Percentiles rank a stretch among this genome's conserved stretches.
Conservation (phyloP, 805 yeast species). For the Zygoascus bituminiphila region DNA sequence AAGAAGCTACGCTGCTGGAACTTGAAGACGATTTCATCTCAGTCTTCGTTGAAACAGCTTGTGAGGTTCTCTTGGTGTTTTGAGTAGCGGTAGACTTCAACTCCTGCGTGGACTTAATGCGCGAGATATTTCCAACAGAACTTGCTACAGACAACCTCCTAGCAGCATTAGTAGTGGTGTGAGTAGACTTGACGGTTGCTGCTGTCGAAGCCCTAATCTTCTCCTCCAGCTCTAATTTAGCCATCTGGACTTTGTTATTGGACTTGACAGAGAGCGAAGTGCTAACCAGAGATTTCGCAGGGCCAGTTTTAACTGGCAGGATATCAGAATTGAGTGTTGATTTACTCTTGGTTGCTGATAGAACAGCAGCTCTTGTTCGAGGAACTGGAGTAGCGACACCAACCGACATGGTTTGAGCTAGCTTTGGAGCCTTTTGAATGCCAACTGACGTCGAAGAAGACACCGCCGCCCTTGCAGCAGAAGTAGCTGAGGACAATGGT, state of each 20-base stretch:
- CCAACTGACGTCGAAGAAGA: not conserved
- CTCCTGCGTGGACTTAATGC: not conserved
- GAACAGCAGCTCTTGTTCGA: not conserved
- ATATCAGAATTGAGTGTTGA: not conserved
- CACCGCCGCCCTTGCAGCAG: not conserved
- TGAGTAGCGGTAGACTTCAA: not conserved
- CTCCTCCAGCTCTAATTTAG: not conserved
- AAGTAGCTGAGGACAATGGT: not conserved
- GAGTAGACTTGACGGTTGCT: not conserved
- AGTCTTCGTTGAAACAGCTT: conserved; percentile 5
- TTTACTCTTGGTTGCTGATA: not conserved
- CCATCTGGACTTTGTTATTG: not conserved
- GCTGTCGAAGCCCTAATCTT: not conserved
- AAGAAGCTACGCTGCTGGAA: not conserved
- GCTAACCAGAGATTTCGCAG: not conserved
- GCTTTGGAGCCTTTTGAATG: not conserved
- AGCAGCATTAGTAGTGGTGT: not conserved
- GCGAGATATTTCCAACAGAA: not conserved
- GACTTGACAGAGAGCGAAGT: conserved; percentile 4
- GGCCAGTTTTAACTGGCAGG: not conserved
- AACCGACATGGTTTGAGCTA: not conserved
- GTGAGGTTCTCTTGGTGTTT: conserved; percentile 2
- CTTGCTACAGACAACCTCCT: not conserved
- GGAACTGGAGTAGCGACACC: not conserved
- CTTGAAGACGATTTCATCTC: not conserved